These are phyloP conservation scores for Hypocrella siamensis DNA, from an alignment of 2,329 filamentous ascomycete genomes.

Conservation along the genomic window DNA sequence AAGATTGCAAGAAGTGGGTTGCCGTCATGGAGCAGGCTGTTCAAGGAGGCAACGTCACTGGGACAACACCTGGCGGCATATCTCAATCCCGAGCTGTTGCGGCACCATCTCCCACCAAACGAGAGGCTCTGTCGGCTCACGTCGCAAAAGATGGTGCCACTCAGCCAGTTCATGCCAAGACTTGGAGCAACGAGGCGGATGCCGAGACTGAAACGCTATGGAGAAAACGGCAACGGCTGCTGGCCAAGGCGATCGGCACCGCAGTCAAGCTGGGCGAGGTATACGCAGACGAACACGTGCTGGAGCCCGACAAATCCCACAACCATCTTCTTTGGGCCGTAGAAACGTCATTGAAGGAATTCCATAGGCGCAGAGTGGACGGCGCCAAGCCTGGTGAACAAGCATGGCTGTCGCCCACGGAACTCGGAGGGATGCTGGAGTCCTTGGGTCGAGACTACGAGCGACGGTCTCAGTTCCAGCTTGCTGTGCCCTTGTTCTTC, in stretches of 20 bases:
- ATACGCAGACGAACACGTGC: slow-evolving; percentile 62
- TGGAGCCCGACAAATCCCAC: slow-evolving; percentile 59
- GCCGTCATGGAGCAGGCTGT: slow-evolving; percentile 34
- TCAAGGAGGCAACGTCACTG: slow-evolving; percentile 28
- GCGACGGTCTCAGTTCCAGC: slow-evolving; percentile 55
- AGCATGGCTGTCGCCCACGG: slow-evolving; percentile 52
- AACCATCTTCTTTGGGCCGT: slow-evolving; percentile 63
- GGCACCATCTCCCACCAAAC: neutral
- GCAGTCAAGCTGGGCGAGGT: slow-evolving; percentile 74
- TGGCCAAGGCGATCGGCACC: slow-evolving; percentile 60
- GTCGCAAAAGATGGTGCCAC: neutral
- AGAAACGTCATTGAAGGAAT: slow-evolving; percentile 62
- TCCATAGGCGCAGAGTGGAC: slow-evolving; percentile 48
- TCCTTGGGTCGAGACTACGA: slow-evolving; percentile 66
- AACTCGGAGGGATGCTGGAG: slow-evolving; percentile 62
- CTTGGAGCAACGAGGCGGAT: neutral
- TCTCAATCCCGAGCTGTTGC: slow-evolving; percentile 8
- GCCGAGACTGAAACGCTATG: slow-evolving; percentile 30
- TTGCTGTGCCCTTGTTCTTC: slow-evolving; percentile 74
- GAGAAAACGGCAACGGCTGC: slow-evolving; percentile 46
- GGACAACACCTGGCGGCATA: slow-evolving; percentile 21
- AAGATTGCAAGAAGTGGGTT: slow-evolving; percentile 51
- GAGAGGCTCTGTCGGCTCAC: neutral
- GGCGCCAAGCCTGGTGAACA: slow-evolving; percentile 57
- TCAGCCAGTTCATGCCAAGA: slow-evolving; percentile 6